These are phyloP conservation scores for Acidiella bohemica DNA, from an alignment of 495 filamentous ascomycete genomes.

Conservation along the genomic window DNA sequence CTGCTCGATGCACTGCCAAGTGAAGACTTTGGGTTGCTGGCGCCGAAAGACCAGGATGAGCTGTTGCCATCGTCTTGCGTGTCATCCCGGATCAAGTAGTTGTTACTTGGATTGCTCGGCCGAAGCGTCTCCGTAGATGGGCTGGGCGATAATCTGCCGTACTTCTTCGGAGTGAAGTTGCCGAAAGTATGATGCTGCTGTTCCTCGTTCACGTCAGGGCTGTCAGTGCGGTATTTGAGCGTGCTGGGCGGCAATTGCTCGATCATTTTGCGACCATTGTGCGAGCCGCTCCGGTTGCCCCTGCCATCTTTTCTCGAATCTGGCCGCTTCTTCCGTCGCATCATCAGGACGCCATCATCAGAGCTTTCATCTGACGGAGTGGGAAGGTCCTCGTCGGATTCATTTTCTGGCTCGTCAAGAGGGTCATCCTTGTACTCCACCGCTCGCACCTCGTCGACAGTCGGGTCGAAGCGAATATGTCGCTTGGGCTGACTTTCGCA, in stretches of 20 bases:
- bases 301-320: neutral
- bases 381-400: constrained; percentile 58
- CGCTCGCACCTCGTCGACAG: constrained; percentile 90
- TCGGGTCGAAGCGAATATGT: constrained; percentile 94
- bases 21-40: constrained; percentile 15
- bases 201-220: constrained; percentile 44
- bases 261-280: constrained; percentile 41
- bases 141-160: constrained; percentile 44
- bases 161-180: constrained; percentile 35
- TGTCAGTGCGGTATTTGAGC: constrained; percentile 74
- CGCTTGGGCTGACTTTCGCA: constrained; percentile 44
- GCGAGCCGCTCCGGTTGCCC: constrained; percentile 3
- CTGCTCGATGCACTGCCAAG: constrained; percentile 4
- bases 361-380: constrained; percentile 22
- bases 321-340: constrained; percentile 43
- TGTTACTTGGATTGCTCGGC: constrained; percentile 54
- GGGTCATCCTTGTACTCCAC: constrained; percentile 60
- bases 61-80: constrained; percentile 38
- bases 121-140: constrained; percentile 65
- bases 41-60: constrained; percentile 17
- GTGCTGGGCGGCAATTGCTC: constrained; percentile 86
- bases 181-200: constrained; percentile 22
- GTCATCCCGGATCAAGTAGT: constrained; percentile 51
- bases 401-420: constrained; percentile 24
- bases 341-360: constrained; percentile 71